Evolutionary conservation across 495 filamentous ascomycete species (phyloP).

Genomic region (Neurospora sp.): DNA sequence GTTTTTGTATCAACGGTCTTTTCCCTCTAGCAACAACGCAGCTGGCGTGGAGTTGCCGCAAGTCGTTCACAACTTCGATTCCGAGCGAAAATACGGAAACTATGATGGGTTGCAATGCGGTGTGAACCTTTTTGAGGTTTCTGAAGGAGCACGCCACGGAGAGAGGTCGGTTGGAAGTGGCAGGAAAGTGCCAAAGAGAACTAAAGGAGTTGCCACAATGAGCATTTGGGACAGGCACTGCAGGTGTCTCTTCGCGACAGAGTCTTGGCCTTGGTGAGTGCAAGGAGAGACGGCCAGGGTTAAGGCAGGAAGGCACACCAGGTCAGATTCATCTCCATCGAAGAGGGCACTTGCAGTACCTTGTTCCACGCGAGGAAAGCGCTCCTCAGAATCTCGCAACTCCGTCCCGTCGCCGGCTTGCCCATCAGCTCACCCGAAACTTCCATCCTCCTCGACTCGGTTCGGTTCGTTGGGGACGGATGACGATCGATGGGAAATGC

Average conservation of each 20-base stretch:
- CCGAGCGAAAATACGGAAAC: neutral
- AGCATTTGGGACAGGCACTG: neutral
- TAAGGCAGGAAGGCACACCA: neutral
- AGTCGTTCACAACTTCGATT: neutral
- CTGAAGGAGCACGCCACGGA: neutral
- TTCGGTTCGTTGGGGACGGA: neutral
- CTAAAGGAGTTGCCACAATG: neutral
- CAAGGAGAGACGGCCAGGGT: neutral
- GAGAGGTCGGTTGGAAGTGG: neutral
- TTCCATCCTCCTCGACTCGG: neutral
- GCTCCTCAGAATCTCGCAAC: neutral
- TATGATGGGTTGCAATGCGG: neutral
- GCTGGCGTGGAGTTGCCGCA: neutral
- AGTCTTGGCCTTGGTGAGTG: neutral
- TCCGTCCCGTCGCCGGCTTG: neutral
- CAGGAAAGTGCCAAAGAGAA: neutral
- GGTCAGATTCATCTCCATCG: neutral
- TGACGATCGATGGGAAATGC: neutral
- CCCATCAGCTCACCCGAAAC: neutral
- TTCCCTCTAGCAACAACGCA: neutral
- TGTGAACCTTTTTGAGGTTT: neutral
- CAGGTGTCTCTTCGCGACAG: neutral
- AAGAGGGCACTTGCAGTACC: too few species aligned
- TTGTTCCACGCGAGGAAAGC: neutral
- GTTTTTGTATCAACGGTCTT: neutral